Conservation (phyloP, 257 asterid species). For the Dorcoceras hygrometricum region DNA sequence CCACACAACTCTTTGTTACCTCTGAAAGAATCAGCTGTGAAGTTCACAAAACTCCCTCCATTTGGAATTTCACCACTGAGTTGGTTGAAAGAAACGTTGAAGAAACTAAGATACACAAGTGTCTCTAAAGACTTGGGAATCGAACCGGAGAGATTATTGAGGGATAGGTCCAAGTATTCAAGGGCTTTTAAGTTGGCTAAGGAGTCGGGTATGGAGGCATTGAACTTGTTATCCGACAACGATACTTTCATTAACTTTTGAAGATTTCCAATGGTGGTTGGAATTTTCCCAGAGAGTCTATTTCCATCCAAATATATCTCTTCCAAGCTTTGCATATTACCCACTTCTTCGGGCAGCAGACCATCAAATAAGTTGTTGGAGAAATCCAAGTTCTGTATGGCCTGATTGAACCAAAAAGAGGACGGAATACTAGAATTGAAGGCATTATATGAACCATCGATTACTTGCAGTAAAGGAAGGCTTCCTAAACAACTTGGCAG, state of each 20-base stretch:
- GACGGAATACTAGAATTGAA: conserved; percentile 11
- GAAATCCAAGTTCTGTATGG: background rate
- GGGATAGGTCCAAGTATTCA: background rate
- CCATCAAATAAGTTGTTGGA: conserved; percentile 20
- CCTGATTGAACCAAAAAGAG: conserved; percentile 16
- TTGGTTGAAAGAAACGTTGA: too few relatives aligned
- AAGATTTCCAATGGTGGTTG: conserved; percentile 20
- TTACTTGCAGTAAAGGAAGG: conserved; percentile 5
- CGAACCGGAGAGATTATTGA: background rate
- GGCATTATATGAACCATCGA: conserved; percentile 6
- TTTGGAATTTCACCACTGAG: too few relatives aligned
- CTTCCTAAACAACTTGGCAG: conserved; percentile 18
- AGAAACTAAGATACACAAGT: background rate
- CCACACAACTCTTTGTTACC: too few relatives aligned
- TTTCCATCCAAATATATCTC: conserved; percentile 5
- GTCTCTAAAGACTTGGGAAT: background rate
- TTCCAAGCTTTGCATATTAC: background rate
- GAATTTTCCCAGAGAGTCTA: conserved; percentile 25
- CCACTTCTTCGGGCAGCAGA: conserved; percentile 20
- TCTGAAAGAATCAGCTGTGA: too few relatives aligned
- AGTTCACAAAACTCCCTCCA: too few relatives aligned
- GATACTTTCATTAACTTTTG: background rate
- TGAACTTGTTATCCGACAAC: conserved; percentile 12
- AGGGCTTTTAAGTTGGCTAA: background rate
- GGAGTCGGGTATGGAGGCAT: conserved; percentile 22